Conservation (phyloP, 192 early-diverging fungal genomes). For the Gamsiella multidivaricata region DNA sequence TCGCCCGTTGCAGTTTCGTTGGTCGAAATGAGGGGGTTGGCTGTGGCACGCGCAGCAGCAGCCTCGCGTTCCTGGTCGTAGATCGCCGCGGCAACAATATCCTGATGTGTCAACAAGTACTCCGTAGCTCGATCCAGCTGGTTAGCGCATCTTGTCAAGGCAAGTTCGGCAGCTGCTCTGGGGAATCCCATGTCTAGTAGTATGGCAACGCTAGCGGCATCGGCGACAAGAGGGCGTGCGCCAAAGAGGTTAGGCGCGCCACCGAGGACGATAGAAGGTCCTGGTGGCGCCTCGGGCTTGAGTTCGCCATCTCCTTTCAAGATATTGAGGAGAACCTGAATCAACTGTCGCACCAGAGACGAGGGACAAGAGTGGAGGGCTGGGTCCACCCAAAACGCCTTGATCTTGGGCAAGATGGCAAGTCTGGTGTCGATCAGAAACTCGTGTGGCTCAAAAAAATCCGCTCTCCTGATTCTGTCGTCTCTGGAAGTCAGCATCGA, state of each 20-base stretch:
- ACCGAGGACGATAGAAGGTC: conserved; percentile 25
- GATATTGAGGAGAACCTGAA: conserved; percentile 74
- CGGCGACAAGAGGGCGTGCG: conserved; percentile 63
- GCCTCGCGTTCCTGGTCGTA: conserved; percentile 48
- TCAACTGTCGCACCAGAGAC: conserved; percentile 66
- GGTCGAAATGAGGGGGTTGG: not conserved
- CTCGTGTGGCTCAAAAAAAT: conserved; percentile 78
- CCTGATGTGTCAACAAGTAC: conserved; percentile 81
- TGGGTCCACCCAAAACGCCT: conserved; percentile 70
- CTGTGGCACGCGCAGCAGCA: conserved; percentile 1
- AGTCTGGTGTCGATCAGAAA: conserved; percentile 73
- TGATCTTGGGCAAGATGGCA: conserved; percentile 65
- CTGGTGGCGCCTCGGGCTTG: conserved; percentile 38
- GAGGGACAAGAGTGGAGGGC: conserved; percentile 63
- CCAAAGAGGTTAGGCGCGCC: conserved; percentile 46
- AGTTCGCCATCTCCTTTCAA: conserved; percentile 81
- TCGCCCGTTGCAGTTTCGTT: not conserved
- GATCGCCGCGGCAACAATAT: conserved; percentile 55
- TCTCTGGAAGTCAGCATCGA: conserved; percentile 59
- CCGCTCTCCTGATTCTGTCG: conserved; percentile 58
- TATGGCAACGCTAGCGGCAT: conserved; percentile 71
- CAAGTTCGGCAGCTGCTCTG: conserved; percentile 76
- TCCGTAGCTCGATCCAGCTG: conserved; percentile 88
- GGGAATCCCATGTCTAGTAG: conserved; percentile 91
- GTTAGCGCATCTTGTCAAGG: conserved; percentile 79